Percentiles rank a stretch among this genome's conserved stretches.
Conservation (phyloP, 257 asterid genomes). For the Agastache rugosa region DNA sequence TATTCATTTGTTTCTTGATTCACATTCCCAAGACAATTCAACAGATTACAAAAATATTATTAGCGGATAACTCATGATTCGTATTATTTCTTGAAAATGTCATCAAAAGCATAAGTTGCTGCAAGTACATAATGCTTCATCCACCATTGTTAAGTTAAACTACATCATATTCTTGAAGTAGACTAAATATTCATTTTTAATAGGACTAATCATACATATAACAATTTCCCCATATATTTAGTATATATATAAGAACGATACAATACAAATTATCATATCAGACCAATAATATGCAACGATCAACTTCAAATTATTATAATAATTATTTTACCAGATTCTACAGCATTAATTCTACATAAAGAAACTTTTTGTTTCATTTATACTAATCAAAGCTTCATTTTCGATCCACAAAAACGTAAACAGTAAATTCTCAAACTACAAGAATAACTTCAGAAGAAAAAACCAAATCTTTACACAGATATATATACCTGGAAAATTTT, state of each 20-base stretch:
- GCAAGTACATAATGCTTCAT: slow-evolving; percentile 8
- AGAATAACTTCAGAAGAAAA: background rate
- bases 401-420: background rate
- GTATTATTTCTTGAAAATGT: slow-evolving; percentile 5
- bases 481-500: slow-evolving; percentile 76
- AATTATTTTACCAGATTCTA: background rate
- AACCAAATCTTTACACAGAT: background rate
- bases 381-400: slow-evolving; percentile 14
- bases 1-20: background rate
- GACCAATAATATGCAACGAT: slow-evolving; percentile 16
- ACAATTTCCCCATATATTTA: background rate
- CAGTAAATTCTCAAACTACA: slow-evolving; percentile 9
- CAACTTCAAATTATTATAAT: slow-evolving; percentile 3
- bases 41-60: too few species aligned
- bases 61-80: background rate
- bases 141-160: background rate
- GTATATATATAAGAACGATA: slow-evolving; percentile 9
- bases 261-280: background rate
- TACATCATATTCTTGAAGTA: background rate
- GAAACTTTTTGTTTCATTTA: background rate
- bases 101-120: slow-evolving; percentile 2
- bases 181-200: slow-evolving; percentile 8
- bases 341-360: background rate
- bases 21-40: slow-evolving; percentile 14
- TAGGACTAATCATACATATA: slow-evolving; percentile 1